Percentiles rank a stretch among this genome's conserved stretches.
These are phyloP conservation scores for Chlorophyllum brunneum DNA, from an alignment of 768 basidiomycete species.

Conservation along the genomic window DNA sequence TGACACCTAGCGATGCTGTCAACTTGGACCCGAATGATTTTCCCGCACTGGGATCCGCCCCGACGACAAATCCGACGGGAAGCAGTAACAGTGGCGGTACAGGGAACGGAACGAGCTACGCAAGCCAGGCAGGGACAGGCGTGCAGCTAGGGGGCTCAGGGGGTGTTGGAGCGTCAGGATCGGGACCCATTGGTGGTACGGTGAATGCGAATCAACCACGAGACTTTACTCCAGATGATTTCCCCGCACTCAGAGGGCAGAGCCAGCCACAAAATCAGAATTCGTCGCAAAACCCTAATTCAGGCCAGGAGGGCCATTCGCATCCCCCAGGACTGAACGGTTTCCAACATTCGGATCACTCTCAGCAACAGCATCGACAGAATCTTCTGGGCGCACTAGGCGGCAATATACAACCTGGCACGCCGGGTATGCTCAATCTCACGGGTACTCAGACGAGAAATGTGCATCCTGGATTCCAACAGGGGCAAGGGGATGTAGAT, in stretches of 20 bases:
- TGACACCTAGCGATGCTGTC: conserved; percentile 60
- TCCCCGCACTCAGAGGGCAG: conserved; percentile 79
- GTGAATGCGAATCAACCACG: conserved; percentile 41
- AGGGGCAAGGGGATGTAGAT: conserved; percentile 60
- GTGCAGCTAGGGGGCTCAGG: conserved; percentile 40
- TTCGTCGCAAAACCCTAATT: conserved; percentile 27
- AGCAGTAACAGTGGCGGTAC: conserved; percentile 32
- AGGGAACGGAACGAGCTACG: conserved; percentile 64
- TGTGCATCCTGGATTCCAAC: conserved; percentile 51
- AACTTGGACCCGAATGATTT: conserved; percentile 85
- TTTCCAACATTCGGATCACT: conserved; percentile 40
- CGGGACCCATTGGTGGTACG: conserved; percentile 32
- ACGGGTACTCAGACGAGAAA: conserved; percentile 39
- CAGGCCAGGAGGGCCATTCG: conserved; percentile 36
- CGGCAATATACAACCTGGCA: conserved; percentile 35
- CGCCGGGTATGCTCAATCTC: conserved; percentile 68
- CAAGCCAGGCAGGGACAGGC: conserved; percentile 76
- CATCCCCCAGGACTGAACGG: conserved; percentile 82
- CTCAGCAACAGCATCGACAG: conserved; percentile 54
- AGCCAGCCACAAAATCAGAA: conserved; percentile 37
- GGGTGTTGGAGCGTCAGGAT: conserved; percentile 28
- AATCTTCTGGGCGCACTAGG: conserved; percentile 51
- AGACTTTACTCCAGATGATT: conserved; percentile 86
- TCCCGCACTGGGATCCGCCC: conserved; percentile 75
- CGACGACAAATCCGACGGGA: conserved; percentile 37